Conservation (phyloP, 163 green algal genomes). For the Scenedesmus sp. region DNA sequence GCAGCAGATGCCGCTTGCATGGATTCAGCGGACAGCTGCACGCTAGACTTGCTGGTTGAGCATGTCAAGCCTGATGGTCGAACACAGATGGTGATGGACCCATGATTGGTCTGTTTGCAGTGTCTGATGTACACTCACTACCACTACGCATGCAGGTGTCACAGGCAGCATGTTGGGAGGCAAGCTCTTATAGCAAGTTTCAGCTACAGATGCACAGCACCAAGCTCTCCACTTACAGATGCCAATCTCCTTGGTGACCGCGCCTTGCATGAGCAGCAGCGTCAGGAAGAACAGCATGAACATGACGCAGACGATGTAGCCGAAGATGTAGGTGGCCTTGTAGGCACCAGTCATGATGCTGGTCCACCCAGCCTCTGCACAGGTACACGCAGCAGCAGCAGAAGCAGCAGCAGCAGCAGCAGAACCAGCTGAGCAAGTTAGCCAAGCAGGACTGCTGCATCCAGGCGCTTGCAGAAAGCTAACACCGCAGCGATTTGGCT, state of each 20-base stretch:
- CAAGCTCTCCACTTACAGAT: conserved; percentile 34
- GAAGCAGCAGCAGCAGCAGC: not conserved
- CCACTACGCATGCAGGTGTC: not conserved
- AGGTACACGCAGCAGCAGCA: not conserved
- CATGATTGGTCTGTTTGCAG: too few relatives aligned
- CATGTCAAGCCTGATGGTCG: too few relatives aligned
- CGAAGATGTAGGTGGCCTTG: conserved; percentile 43
- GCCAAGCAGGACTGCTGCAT: too few relatives aligned
- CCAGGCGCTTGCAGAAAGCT: too few relatives aligned
- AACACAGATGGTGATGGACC: too few relatives aligned
- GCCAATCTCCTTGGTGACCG: conserved; percentile 52
- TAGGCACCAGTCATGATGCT: conserved; percentile 44
- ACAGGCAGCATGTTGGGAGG: not conserved
- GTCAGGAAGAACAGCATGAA: conserved; percentile 55
- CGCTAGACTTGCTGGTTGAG: too few relatives aligned
- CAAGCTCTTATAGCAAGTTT: not conserved
- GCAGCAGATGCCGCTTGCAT: not conserved
- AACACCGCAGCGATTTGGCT: too few relatives aligned
- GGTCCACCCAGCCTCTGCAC: conserved; percentile 47
- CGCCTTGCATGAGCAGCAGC: conserved; percentile 44
- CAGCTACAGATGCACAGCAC: not conserved
- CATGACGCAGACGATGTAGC: conserved; percentile 47
- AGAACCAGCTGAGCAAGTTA: not conserved
- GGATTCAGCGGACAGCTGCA: too few relatives aligned
- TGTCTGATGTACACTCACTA: not conserved